These are phyloP conservation scores for Nigrospora oryzae DNA, from an alignment of 2,329 filamentous ascomycete species.

Conservation along the genomic window DNA sequence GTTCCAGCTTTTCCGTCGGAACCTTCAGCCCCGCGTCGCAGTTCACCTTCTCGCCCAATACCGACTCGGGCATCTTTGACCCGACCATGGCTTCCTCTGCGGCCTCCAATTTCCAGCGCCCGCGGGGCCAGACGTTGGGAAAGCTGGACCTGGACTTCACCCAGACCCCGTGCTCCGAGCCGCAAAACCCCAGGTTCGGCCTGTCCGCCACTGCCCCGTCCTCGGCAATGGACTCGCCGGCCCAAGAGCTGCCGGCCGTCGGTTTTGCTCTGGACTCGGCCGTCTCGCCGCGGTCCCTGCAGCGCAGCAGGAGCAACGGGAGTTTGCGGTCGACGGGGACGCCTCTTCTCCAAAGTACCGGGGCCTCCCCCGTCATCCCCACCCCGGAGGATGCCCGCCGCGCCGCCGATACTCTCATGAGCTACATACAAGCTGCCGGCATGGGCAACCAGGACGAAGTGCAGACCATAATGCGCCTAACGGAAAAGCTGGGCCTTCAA, in stretches of 20 bases:
- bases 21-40: conserved; percentile 68
- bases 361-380: conserved; percentile 55
- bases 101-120: conserved; percentile 55
- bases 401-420: conserved; percentile 74
- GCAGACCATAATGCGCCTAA: conserved; percentile 68
- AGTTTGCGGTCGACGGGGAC: conserved; percentile 33
- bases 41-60: conserved; percentile 69
- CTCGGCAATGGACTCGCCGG: conserved; percentile 43
- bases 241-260: conserved; percentile 32
- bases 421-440: conserved; percentile 63
- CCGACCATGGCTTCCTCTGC: conserved; percentile 25
- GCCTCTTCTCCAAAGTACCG: conserved; percentile 24
- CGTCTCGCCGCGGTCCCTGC: conserved; percentile 36
- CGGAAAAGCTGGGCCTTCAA: conserved; percentile 74
- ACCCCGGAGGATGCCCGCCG: conserved; percentile 72
- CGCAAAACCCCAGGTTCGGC: conserved; percentile 41
- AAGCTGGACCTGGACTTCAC: conserved; percentile 56
- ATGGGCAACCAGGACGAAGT: conserved; percentile 73
- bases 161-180: conserved; percentile 31
- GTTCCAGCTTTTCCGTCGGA: conserved; percentile 61
- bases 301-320: conserved; percentile 41
- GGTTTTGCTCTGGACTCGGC: conserved; percentile 35
- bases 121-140: conserved; percentile 83
- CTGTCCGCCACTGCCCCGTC: conserved; percentile 38
- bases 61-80: conserved; percentile 59